A percentile compares a stretch with the other conserved stretches of the same genome.
Conservation (phyloP, 805 yeast species). For the Yamadazyma kitorensis region DNA sequence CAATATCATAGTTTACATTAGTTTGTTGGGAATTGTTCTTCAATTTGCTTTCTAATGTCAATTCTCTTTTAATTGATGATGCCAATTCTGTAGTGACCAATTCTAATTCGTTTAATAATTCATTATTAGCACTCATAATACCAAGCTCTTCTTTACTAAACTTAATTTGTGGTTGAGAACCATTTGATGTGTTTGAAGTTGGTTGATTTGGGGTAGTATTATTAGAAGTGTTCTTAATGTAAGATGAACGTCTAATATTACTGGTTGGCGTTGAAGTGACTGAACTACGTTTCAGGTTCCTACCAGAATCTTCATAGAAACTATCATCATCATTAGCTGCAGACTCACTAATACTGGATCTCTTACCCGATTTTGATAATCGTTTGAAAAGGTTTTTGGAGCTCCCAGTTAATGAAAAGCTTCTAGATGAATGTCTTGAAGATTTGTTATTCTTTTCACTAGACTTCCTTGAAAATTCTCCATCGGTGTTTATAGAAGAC, state of each 20-base stretch:
- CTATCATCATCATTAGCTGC: slow-evolving; percentile 11
- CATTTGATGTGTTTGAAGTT: slow-evolving; percentile 7
- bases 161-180: slow-evolving; percentile 16
- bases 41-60: slow-evolving; percentile 51
- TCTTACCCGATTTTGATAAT: slow-evolving; percentile 28
- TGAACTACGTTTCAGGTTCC: slow-evolving; percentile 13
- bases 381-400: slow-evolving; percentile 33
- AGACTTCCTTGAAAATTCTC: no score
- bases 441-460: no score
- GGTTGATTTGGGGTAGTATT: slow-evolving; percentile 7
- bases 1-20: slow-evolving; percentile 24
- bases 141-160: slow-evolving; percentile 62
- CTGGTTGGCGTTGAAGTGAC: slow-evolving; percentile 9
- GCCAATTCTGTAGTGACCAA: slow-evolving; percentile 72
- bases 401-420: slow-evolving; percentile 24
- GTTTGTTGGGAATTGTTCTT: slow-evolving; percentile 9
- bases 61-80: slow-evolving; percentile 66
- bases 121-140: slow-evolving; percentile 56
- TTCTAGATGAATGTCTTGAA: slow-evolving; percentile 19
- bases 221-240: slow-evolving; percentile 3
- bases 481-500: no score
- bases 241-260: slow-evolving; percentile 8
- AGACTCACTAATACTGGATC: slow-evolving; percentile 7
- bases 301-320: slow-evolving; percentile 11
- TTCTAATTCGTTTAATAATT: slow-evolving; percentile 60